Evolutionary conservation across 1,284 basidiomycete genomes (phyloP).

Genomic region (Ustilago trichophora): DNA sequence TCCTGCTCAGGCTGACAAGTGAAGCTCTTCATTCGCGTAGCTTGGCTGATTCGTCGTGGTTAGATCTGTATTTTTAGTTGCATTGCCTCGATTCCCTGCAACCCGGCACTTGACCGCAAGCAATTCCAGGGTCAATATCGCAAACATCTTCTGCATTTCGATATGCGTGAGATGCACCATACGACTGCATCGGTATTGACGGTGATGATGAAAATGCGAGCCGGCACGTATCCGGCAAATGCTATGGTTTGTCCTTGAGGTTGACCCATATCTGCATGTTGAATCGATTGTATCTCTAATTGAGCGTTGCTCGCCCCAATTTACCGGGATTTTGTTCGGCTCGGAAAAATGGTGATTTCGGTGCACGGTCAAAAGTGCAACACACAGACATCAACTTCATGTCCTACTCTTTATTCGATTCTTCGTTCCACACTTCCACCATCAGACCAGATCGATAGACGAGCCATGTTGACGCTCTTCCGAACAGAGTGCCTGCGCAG

Average conservation of each 20-base stretch:
- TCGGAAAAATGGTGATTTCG: neutral
- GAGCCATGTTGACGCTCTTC: constrained; percentile 19
- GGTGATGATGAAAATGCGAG: neutral
- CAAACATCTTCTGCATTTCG: neutral
- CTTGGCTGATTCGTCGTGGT: too few species aligned
- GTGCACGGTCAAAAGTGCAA: constrained; percentile 24
- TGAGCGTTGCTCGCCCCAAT: neutral
- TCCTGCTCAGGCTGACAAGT: constrained; percentile 8
- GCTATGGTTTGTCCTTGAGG: too few species aligned
- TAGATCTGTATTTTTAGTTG: constrained; percentile 22
- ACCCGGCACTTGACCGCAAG: too few species aligned
- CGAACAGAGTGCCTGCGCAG: constrained; percentile 10
- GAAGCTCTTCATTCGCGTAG: neutral
- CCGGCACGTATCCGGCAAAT: neutral
- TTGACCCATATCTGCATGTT: neutral
- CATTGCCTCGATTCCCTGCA: neutral
- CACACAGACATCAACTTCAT: neutral
- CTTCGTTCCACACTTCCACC: neutral
- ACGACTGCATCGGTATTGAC: constrained; percentile 4
- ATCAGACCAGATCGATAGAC: neutral
- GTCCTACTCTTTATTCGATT: neutral
- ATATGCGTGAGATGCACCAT: too few species aligned
- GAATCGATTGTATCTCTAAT: too few species aligned
- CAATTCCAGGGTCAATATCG: too few species aligned
- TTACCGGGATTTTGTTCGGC: constrained; percentile 37